These are phyloP conservation scores for Miamiensis avidus DNA, from an alignment of 169 alveolate species.

Conservation along the genomic window DNA sequence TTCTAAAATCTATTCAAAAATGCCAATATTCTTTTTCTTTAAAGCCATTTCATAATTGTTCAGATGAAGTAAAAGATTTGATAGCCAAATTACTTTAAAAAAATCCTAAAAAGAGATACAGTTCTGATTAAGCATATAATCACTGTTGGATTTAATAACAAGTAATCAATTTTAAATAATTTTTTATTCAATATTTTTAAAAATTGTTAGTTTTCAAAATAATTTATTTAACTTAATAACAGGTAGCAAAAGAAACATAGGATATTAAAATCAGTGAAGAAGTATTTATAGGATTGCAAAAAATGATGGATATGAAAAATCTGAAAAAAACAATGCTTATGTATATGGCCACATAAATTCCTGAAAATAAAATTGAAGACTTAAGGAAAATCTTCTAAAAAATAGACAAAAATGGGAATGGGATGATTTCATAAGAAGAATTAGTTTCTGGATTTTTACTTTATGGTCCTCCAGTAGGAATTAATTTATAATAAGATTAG, in stretches of 20 bases:
- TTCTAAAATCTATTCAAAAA: constrained; percentile 19
- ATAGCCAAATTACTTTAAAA: background rate
- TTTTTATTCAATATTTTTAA: no score
- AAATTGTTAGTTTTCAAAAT: no score
- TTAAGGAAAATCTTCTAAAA: background rate
- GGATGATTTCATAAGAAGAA: background rate
- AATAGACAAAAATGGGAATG: background rate
- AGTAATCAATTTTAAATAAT: background rate
- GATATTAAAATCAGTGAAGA: background rate
- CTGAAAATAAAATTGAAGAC: background rate
- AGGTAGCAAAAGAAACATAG: background rate
- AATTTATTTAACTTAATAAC: no score
- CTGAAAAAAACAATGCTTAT: background rate
- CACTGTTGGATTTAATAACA: background rate
- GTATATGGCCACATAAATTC: background rate
- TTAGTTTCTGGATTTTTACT: background rate
- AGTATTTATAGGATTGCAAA: background rate
- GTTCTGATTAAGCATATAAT: background rate
- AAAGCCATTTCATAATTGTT: background rate
- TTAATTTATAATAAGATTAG: no score
- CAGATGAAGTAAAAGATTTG: constrained; percentile 14
- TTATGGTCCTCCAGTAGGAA: background rate
- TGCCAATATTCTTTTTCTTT: constrained; percentile 10
- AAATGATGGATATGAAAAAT: background rate
- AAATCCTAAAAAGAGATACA: background rate